Percentiles rank a stretch among this genome's conserved stretches.
These are phyloP conservation scores for Capronia epimyces DNA, from an alignment of 2,329 filamentous ascomycete species.

Conservation along the genomic window DNA sequence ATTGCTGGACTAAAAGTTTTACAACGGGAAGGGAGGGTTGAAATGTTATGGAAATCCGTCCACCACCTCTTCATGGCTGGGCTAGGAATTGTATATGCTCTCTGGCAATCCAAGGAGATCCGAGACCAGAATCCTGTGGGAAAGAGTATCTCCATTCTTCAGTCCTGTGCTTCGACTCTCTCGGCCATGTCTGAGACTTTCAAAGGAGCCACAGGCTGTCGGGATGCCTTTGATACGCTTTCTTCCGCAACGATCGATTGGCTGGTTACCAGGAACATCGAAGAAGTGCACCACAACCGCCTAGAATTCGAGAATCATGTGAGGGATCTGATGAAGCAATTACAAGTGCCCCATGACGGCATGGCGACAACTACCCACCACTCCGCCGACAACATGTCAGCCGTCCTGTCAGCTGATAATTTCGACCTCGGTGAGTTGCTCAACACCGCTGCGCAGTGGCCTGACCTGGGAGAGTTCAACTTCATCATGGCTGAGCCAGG, in stretches of 20 bases:
- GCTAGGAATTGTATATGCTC: conserved; percentile 31
- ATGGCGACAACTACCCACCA: background rate
- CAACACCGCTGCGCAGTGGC: conserved; percentile 21
- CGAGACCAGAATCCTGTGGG: conserved; percentile 27
- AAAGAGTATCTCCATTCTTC: conserved; percentile 30
- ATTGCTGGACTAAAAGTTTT: conserved; percentile 32
- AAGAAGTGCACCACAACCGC: conserved; percentile 18
- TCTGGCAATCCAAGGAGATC: conserved; percentile 34
- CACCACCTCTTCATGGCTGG: conserved; percentile 36
- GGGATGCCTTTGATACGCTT: conserved; percentile 31
- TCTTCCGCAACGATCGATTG: conserved; percentile 32
- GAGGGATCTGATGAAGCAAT: conserved; percentile 11
- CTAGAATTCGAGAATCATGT: conserved; percentile 21
- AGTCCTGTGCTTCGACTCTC: conserved; percentile 33
- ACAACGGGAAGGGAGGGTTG: conserved; percentile 33
- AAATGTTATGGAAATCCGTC: conserved; percentile 33
- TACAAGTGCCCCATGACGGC: conserved; percentile 6
- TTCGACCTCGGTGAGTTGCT: conserved; percentile 20
- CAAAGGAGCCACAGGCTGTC: conserved; percentile 32
- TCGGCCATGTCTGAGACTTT: conserved; percentile 34
- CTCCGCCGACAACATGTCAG: conserved; percentile 7
- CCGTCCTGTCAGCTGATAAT: conserved; percentile 11
- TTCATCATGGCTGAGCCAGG: background rate
- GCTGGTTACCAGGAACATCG: conserved; percentile 11
- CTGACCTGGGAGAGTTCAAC: conserved; percentile 9